Percentiles rank a stretch among this genome's conserved stretches.
Evolutionary conservation across 352 stramenopile species (phyloP).

Genomic region (Thraustochytrium sp.): DNA sequence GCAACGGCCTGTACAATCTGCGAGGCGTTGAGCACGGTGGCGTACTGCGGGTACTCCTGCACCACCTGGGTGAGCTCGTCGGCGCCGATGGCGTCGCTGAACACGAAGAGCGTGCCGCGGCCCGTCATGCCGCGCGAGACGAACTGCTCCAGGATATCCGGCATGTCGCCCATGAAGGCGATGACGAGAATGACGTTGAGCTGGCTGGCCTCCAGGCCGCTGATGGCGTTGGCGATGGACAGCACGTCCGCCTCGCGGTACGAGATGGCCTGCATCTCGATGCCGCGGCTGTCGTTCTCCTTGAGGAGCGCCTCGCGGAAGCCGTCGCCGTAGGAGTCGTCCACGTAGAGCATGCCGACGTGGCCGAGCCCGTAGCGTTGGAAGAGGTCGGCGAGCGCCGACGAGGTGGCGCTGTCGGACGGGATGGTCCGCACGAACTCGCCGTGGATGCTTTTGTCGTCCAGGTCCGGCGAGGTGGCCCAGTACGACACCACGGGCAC

Average conservation of each 20-base stretch:
- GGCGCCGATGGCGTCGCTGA: background rate
- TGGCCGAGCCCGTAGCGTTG: background rate
- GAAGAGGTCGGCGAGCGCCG: background rate
- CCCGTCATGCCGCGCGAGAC: background rate
- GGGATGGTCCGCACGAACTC: slow-evolving; percentile 36
- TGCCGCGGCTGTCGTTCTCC: background rate
- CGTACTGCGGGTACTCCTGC: background rate
- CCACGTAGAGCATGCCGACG: slow-evolving; percentile 36
- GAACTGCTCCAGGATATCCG: background rate
- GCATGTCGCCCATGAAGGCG: background rate
- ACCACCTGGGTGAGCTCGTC: slow-evolving; percentile 11
- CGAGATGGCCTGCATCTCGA: slow-evolving; percentile 6
- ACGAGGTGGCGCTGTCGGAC: background rate
- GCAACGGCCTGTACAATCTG: slow-evolving; percentile 9
- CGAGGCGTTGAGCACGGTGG: background rate
- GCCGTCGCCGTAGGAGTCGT: slow-evolving; percentile 41
- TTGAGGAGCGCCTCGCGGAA: slow-evolving; percentile 14
- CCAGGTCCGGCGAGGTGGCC: slow-evolving; percentile 18
- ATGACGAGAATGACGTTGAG: background rate
- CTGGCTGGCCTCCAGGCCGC: background rate
- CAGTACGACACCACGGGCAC: slow-evolving; percentile 40
- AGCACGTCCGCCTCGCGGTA: background rate
- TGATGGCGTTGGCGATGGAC: background rate
- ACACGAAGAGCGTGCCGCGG: background rate
- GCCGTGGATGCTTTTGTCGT: slow-evolving; percentile 28